phyloP scores from a whole-genome alignment of 2,329 filamentous ascomycete species.

The Aureobasidium sp. region DNA sequence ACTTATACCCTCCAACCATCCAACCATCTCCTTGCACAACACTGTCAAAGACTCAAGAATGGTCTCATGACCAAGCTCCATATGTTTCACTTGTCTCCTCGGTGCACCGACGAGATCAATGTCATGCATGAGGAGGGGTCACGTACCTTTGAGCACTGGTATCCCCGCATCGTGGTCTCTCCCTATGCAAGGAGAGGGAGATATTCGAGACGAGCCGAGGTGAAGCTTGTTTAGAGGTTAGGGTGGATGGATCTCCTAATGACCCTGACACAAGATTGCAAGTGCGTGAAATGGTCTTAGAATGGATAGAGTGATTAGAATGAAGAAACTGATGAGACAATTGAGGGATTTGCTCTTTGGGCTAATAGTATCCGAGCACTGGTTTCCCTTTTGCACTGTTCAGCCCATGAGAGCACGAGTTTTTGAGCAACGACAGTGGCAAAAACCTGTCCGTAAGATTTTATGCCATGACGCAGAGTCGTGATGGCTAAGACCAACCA shows the following conservation, averaged over 20 bases:
- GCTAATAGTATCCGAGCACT: no score
- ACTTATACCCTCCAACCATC: background rate
- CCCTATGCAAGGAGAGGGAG: background rate
- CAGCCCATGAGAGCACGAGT: no score
- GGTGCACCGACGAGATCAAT: background rate
- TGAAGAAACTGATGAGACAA: no score
- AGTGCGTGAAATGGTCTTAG: background rate
- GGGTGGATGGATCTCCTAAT: background rate
- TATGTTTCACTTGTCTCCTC: background rate
- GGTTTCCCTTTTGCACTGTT: no score
- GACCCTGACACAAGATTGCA: background rate
- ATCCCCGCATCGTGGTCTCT: background rate
- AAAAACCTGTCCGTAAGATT: background rate
- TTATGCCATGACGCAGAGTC: background rate
- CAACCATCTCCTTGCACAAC: no score
- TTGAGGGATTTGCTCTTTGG: no score
- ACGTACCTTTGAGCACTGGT: background rate
- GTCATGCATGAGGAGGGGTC: background rate
- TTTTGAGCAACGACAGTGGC: background rate
- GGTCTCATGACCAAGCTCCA: background rate
- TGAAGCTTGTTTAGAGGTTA: background rate
- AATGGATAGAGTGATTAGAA: background rate
- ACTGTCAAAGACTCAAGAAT: no score
- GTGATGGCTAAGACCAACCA: background rate
- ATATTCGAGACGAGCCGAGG: background rate